Base-by-base conservation (phyloP, 441 rosid species). In the Erodium texanum region DNA sequence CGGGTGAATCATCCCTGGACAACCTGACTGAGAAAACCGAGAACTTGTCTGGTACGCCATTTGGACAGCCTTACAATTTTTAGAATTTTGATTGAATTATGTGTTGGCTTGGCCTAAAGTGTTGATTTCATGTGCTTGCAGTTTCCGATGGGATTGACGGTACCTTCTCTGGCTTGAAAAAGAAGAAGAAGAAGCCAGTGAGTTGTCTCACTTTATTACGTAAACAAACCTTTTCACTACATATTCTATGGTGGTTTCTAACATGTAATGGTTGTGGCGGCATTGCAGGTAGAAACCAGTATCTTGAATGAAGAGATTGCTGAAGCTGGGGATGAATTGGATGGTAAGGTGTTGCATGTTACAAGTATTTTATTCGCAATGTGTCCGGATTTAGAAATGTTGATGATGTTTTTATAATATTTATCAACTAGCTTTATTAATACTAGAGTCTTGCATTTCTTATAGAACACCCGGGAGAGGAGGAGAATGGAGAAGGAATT, bases 141-240 rank as follows among this genome's bases (percentile, higher is more conserved):
- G 99, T 80, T 50, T 27, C 29, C 4, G 99, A 94, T 73, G 96
- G 93, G 20, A 76, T 85, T 54, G 96, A 88, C 74, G 82, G 84
- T 70, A 62, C 84, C 77, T 93, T 91, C 65, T 34, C 83, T 83
- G 97, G 97, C 56, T 62, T 88, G 82, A 93, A 93, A 77, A 93
- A 93, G 85, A 93, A 93, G 87, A 93, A 94, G 79, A 94, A 91
- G 89, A 93, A 91, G 71, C 93, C 82, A 0, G 99, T 91, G 73
- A 86, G 92, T 80, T 58, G 52, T 23, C 29, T 18, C 41, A 48
- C 62, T 27, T 27, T 27, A 27, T 27, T 27, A 27, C n/a, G n/a
- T 27, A 27, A 27, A 27, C 29, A 27, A 27, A 27, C 4, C 29
- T 20, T 43, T 70, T 41, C 10, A 24, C 38, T 32, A 14, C 23